Evolutionary conservation across 2,329 filamentous ascomycete genomes (phyloP).

Genomic region (Dactylella cylindrospora): DNA sequence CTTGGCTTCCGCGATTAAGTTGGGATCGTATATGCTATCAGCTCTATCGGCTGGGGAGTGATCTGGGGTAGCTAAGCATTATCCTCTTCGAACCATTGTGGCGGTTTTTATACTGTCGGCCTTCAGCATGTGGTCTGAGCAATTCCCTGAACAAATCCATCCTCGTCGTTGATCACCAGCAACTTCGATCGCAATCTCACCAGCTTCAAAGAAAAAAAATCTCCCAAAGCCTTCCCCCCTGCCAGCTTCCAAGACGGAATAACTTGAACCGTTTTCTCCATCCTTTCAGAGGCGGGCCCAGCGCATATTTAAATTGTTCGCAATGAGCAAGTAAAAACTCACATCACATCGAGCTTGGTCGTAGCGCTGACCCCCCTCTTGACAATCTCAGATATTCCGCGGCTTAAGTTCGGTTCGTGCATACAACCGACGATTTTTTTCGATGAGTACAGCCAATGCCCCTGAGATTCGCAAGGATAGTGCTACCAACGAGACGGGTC

Average conservation of each 20-base stretch:
- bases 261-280: constrained; percentile 17
- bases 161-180: no score
- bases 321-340: no score
- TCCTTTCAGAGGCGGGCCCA: no score
- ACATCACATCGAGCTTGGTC: no score
- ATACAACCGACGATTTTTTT: no score
- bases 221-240: background rate
- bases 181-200: background rate
- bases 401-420: constrained; percentile 27
- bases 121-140: no score
- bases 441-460: no score
- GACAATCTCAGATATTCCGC: constrained; percentile 24
- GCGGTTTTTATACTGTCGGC: constrained; percentile 25
- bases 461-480: no score
- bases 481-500: no score
- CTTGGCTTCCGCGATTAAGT: background rate
- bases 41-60: background rate
- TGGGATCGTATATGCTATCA: background rate
- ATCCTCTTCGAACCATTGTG: background rate
- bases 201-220: background rate
- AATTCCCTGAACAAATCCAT: background rate
- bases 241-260: constrained; percentile 26
- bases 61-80: no score
- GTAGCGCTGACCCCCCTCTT: no score
- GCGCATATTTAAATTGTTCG: constrained; percentile 2